A percentile compares a stretch with the other conserved stretches of the same genome.
Conservation (phyloP, 2,329 filamentous ascomycete species). For the Lachnellula suecica region DNA sequence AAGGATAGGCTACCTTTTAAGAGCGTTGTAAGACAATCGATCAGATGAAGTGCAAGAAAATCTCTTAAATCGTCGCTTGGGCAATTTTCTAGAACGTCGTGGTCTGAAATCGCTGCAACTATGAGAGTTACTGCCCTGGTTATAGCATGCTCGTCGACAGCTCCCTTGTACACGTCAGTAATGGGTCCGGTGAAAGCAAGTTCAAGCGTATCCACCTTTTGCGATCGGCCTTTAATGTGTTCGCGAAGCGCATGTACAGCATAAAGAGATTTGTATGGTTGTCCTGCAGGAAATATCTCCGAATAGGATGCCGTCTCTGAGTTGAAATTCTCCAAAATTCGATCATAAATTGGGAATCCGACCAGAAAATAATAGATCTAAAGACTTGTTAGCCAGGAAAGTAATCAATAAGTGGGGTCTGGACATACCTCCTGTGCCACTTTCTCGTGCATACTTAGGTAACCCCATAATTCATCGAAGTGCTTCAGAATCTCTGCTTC, state of each 20-base stretch:
- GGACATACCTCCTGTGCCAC: constrained; percentile 63
- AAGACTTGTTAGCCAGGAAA: constrained; percentile 7
- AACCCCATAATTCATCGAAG: constrained; percentile 80
- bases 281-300: constrained; percentile 66
- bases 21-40: constrained; percentile 55
- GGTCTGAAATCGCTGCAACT: constrained; percentile 59
- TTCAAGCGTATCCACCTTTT: constrained; percentile 33
- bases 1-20: constrained; percentile 46
- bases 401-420: neutral
- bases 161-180: constrained; percentile 20
- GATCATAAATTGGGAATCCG: constrained; percentile 67
- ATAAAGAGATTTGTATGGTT: constrained; percentile 74
- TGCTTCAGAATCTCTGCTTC: constrained; percentile 79
- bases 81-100: constrained; percentile 48
- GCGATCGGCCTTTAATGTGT: constrained; percentile 45
- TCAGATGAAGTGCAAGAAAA: constrained; percentile 50
- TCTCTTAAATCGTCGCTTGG: constrained; percentile 45
- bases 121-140: constrained; percentile 51
- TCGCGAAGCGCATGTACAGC: constrained; percentile 65
- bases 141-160: constrained; percentile 35
- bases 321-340: constrained; percentile 59
- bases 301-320: constrained; percentile 50
- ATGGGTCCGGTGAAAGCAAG: constrained; percentile 31
- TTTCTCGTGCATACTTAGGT: constrained; percentile 71
- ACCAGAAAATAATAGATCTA: constrained; percentile 70